These are phyloP conservation scores for Globisporangium spinosum DNA, from an alignment of 352 stramenopile species.

Conservation along the genomic window DNA sequence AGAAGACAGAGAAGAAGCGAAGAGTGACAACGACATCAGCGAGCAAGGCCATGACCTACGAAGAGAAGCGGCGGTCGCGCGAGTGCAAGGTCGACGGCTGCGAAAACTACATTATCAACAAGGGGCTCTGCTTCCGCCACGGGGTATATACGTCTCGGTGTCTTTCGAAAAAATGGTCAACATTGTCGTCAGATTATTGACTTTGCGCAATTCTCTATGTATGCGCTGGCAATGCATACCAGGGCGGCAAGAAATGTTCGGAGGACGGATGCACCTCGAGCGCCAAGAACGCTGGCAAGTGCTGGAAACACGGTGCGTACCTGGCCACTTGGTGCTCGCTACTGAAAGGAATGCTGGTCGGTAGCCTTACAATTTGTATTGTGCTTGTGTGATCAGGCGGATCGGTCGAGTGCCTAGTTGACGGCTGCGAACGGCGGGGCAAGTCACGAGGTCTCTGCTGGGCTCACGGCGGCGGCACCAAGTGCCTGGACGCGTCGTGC, in stretches of 20 bases:
- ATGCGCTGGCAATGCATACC: background rate
- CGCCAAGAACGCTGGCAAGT: constrained; percentile 35
- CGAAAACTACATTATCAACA: constrained; percentile 48
- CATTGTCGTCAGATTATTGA: background rate
- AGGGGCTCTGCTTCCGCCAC: constrained; percentile 41
- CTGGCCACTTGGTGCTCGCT: background rate
- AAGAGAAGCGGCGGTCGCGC: constrained; percentile 29
- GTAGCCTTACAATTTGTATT: background rate
- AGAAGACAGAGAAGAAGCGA: background rate
- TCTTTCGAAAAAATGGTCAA: background rate
- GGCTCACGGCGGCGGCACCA: constrained; percentile 41
- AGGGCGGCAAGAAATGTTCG: constrained; percentile 40
- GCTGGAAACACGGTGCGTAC: constrained; percentile 35
- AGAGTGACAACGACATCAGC: background rate
- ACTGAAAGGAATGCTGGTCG: too few relatives aligned
- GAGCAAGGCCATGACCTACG: constrained; percentile 1
- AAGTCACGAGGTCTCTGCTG: constrained; percentile 46
- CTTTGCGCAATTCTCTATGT: constrained; percentile 7
- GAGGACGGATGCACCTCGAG: constrained; percentile 29
- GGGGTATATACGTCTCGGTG: constrained; percentile 21
- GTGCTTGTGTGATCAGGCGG: constrained; percentile 21
- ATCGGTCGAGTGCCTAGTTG: constrained; percentile 35
- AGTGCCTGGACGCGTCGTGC: constrained; percentile 26
- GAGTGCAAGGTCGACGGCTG: constrained; percentile 35
- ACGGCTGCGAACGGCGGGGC: constrained; percentile 31